Evolutionary conservation across 192 early-diverging fungal species (phyloP), one percentile per base, ranked within the genome.

Genomic region (Coemansia sp.): DNA sequence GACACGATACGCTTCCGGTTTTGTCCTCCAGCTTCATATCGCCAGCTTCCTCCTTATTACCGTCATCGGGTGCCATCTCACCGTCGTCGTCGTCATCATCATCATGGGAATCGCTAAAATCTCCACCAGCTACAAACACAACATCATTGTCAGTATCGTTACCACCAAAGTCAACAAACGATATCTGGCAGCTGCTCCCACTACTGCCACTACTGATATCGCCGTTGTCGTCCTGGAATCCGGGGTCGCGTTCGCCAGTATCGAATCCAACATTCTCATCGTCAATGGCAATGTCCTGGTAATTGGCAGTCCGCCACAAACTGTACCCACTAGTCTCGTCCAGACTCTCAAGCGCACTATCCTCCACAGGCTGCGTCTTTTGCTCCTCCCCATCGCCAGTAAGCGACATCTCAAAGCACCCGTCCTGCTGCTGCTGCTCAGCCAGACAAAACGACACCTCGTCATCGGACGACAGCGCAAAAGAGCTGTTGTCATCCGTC

Each of bases 251-350:
- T 12, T 56, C 54, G 0, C 6, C 26, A 2, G 9, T 0, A 11
- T 37, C 19, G 10, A 26, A 26, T 19, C 15, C 32, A 19, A 3
- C 32, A 23, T 59, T 41, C 37, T 16, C 11, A 23, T 59, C 57
- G n/a, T 59, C 57, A 41, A 41, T 16, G 5, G 16, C 37, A 13
- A 16, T 59, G 57, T 59, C 52, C 52, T 26, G 52, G 52, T 26
- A 23, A 26, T 54, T 59, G 7, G 39, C 57, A 26, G 57, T 59
- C 39, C 57, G 57, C 57, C 57, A 59, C 39, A 59, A 41, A 3
- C 57, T 59, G 39, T 41, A 38, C 15, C 57, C 57, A 9, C 57
- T 59, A 7, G 57, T 59, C n/a, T 59, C 57, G 15, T 59, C 57
- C n/a, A 59, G 38, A 18, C 57, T 18, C 9, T 59, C 39, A 38